These are phyloP conservation scores for Huiozyma naganishii DNA, from an alignment of 805 yeast species.

Conservation along the genomic window DNA sequence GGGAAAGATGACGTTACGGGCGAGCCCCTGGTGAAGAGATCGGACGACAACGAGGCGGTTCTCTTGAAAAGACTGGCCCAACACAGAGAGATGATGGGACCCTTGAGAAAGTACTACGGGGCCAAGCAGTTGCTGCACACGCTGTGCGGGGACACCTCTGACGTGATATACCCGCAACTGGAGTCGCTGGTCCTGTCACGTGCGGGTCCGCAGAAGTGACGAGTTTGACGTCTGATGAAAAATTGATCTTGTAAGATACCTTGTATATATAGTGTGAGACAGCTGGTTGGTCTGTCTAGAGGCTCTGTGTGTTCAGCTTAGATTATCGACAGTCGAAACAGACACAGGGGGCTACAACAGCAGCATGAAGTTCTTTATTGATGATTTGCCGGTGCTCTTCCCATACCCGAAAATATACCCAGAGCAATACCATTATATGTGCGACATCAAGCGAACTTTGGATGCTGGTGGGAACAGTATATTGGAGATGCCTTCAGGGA, in stretches of 20 bases:
- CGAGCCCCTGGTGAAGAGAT: conserved; percentile 67
- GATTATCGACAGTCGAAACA: neutral
- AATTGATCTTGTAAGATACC: neutral
- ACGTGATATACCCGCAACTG: conserved; percentile 70
- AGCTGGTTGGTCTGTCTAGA: neutral
- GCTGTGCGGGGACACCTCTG: conserved; percentile 73
- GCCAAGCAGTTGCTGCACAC: conserved; percentile 38
- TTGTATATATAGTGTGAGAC: neutral
- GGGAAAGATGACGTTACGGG: conserved; percentile 86
- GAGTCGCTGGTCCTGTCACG: conserved; percentile 1
- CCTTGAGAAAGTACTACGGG: conserved; percentile 54
- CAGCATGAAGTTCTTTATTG: conserved; percentile 67
- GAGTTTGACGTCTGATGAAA: neutral
- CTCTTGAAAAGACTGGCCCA: conserved; percentile 55
- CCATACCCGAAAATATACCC: conserved; percentile 97
- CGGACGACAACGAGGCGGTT: conserved; percentile 72
- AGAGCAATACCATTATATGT: conserved; percentile 96
- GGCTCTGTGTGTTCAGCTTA: neutral
- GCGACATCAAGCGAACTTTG: conserved; percentile 82
- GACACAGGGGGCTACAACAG: neutral
- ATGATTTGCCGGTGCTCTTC: conserved; percentile 88
- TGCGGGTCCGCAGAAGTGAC: neutral
- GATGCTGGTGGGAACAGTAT: conserved; percentile 97
- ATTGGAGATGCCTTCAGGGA: conserved; percentile 98
- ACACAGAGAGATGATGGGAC: conserved; percentile 49